Evolutionary conservation across 2,329 filamentous ascomycete genomes (phyloP).

Genomic region (Salinomyces thailandicus): DNA sequence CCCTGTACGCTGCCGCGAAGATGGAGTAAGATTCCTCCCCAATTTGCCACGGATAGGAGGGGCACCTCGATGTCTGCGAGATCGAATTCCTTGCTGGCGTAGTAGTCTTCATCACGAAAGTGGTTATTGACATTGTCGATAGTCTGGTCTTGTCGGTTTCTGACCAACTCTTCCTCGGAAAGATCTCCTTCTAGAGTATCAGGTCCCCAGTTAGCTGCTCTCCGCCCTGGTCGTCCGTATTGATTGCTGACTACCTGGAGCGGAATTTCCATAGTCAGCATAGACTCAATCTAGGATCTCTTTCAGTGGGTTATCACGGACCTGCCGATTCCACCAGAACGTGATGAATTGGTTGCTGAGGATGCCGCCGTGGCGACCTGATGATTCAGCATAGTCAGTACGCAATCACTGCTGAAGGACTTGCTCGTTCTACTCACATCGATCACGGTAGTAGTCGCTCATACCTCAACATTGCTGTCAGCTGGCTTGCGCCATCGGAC

Average conservation of each 20-base stretch:
- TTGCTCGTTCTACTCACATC: constrained; percentile 29
- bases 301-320: too few species aligned
- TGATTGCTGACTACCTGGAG: constrained; percentile 52
- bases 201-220: constrained; percentile 42
- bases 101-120: constrained; percentile 55
- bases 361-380: constrained; percentile 31
- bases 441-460: constrained; percentile 37
- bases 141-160: constrained; percentile 34
- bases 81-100: constrained; percentile 54
- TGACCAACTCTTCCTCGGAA: constrained; percentile 40
- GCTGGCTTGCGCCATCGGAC: too few species aligned
- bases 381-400: too few species aligned
- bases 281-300: too few species aligned
- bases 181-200: constrained; percentile 50
- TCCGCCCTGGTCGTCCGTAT: constrained; percentile 44
- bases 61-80: constrained; percentile 58
- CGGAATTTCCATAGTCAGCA: too few species aligned
- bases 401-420: too few species aligned
- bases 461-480: too few species aligned
- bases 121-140: constrained; percentile 39
- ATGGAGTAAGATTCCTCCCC: constrained; percentile 19
- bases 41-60: constrained; percentile 56
- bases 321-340: constrained; percentile 59
- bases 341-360: constrained; percentile 35
- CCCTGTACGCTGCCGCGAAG: constrained; percentile 53